These are phyloP conservation scores for Epichloe uncinata DNA, from an alignment of 2,329 filamentous ascomycete genomes.

Conservation along the genomic window DNA sequence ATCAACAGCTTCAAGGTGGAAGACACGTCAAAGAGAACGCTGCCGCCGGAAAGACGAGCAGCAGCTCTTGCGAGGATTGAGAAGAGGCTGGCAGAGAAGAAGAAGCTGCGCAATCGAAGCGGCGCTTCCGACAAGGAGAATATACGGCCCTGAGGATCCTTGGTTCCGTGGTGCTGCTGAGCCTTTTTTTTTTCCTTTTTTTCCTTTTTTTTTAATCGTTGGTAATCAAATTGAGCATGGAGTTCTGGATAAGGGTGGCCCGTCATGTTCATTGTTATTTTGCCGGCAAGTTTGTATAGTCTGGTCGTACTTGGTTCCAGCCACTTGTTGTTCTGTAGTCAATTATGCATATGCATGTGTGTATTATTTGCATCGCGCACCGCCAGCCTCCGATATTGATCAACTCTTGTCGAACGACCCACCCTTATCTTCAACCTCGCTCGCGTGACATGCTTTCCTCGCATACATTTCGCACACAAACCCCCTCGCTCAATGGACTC, in stretches of 20 bases:
- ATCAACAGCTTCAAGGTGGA: constrained; percentile 17
- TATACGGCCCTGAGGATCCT: constrained; percentile 21
- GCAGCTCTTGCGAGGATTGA: constrained; percentile 43
- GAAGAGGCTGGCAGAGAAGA: constrained; percentile 38
- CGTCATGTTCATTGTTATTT: not conserved
- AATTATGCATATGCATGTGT: not conserved
- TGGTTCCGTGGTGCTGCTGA: not conserved
- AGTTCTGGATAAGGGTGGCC: constrained; percentile 8
- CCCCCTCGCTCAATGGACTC: constrained; percentile 15
- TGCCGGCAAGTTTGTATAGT: not conserved
- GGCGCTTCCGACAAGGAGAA: constrained; percentile 38
- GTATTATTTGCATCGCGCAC: too few relatives aligned
- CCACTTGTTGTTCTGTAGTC: not conserved
- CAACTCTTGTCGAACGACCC: not conserved
- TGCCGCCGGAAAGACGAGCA: constrained; percentile 38
- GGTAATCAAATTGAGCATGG: constrained; percentile 9
- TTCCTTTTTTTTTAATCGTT: not conserved
- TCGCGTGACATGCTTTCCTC: too few relatives aligned
- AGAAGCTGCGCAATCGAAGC: constrained; percentile 18
- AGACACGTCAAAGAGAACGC: constrained; percentile 27
- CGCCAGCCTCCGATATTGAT: not conserved
- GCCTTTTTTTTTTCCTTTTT: not conserved
- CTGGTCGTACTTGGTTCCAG: not conserved
- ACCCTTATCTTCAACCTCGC: not conserved
- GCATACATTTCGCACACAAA: not conserved